phyloP scores from a whole-genome alignment of 2,329 filamentous ascomycete genomes.

The Ceratocystis destructans region DNA sequence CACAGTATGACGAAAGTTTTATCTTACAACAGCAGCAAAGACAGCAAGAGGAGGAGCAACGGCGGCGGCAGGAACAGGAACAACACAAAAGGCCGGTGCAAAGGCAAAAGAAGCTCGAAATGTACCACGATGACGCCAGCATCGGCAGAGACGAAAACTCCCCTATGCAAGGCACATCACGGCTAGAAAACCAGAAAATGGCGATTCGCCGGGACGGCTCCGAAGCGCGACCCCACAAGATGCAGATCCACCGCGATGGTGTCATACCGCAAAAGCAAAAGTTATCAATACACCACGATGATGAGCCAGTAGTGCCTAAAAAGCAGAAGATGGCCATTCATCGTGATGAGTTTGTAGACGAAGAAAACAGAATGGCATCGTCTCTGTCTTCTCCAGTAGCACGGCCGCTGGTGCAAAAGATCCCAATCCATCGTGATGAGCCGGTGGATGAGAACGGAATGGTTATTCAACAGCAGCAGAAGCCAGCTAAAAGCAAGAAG shows the following conservation, averaged over 20 bases:
- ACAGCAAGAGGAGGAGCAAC: neutral
- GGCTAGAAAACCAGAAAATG: neutral
- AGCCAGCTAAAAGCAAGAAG: conserved; percentile 46
- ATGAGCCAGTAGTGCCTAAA: conserved; percentile 15
- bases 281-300: conserved; percentile 17
- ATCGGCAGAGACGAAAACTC: neutral
- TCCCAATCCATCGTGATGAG: conserved; percentile 11
- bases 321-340: conserved; percentile 18
- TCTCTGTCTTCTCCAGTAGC: neutral
- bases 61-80: neutral
- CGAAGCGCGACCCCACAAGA: conserved; percentile 6
- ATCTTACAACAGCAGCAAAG: neutral
- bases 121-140: conserved; percentile 3
- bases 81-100: neutral
- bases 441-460: conserved; percentile 20
- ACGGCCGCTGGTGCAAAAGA: neutral
- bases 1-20: conserved; percentile 17
- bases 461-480: conserved; percentile 20
- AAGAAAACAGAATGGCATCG: conserved; percentile 7
- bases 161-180: neutral
- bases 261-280: conserved; percentile 18
- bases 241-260: conserved; percentile 11
- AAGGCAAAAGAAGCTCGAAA: conserved; percentile 12
- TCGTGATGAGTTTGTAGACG: conserved; percentile 11
- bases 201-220: conserved; percentile 12